phyloP scores from a whole-genome alignment of 2,329 filamentous ascomycete genomes.

The Microcera coccophila region DNA sequence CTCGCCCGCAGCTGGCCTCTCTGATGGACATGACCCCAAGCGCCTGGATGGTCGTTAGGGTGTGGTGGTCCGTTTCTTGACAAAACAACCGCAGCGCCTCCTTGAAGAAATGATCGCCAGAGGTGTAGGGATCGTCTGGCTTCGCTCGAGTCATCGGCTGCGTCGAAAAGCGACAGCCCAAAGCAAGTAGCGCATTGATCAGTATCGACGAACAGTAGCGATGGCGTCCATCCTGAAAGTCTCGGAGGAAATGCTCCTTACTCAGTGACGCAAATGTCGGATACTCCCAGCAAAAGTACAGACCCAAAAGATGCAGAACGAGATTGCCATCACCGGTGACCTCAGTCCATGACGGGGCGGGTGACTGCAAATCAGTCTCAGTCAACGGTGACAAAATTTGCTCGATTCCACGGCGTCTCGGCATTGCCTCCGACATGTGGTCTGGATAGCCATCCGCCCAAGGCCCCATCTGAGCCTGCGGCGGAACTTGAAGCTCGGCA shows the following conservation, averaged over 20 bases:
- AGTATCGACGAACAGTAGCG: slow-evolving; percentile 66
- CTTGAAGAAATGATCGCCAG: slow-evolving; percentile 71
- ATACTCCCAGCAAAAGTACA: slow-evolving; percentile 75
- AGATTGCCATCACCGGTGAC: slow-evolving; percentile 56
- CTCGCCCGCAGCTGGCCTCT: slow-evolving; percentile 67
- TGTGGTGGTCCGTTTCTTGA: slow-evolving; percentile 55
- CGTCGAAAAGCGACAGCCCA: slow-evolving; percentile 66
- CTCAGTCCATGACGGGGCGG: slow-evolving; percentile 53
- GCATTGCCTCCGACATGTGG: slow-evolving; percentile 28
- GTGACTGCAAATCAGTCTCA: slow-evolving; percentile 41
- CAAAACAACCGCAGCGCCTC: slow-evolving; percentile 61
- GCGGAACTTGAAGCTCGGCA: slow-evolving; percentile 35
- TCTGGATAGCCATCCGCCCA: slow-evolving; percentile 47
- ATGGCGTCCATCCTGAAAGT: slow-evolving; percentile 57
- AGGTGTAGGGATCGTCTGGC: slow-evolving; percentile 58
- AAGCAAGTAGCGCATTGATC: slow-evolving; percentile 61
- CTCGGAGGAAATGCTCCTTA: slow-evolving; percentile 65
- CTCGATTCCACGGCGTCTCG: slow-evolving; percentile 41
- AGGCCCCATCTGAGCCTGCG: slow-evolving; percentile 45
- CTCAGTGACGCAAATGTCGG: slow-evolving; percentile 70
- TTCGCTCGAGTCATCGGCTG: slow-evolving; percentile 61
- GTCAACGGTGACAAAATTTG: slow-evolving; percentile 47
- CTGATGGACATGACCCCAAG: slow-evolving; percentile 72
- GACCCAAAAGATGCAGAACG: slow-evolving; percentile 59
- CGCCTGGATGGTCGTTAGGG: slow-evolving; percentile 68